Evolutionary conservation across 2,329 filamentous ascomycete genomes (phyloP).

Genomic region (Dactylellina haptotyla): DNA sequence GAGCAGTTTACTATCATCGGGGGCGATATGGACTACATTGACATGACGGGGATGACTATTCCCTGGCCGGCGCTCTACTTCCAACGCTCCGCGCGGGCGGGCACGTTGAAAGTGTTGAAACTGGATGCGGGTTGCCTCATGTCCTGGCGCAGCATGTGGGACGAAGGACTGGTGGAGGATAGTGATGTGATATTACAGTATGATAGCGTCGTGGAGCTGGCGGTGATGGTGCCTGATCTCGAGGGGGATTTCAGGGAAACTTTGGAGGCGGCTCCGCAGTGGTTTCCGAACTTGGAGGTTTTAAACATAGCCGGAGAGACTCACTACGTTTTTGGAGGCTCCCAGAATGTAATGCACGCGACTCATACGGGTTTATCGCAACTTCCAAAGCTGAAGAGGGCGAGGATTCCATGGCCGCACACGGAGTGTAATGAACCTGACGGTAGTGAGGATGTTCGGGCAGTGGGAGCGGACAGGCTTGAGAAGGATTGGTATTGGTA

Average conservation of each 20-base stretch:
- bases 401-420: slow-evolving; percentile 9
- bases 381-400: neutral
- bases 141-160: neutral
- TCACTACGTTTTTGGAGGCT: neutral
- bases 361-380: neutral
- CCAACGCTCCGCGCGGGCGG: neutral
- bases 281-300: neutral
- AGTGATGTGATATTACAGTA: neutral
- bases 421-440: neutral
- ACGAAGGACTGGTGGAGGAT: neutral
- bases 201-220: neutral
- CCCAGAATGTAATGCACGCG: neutral
- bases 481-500: neutral
- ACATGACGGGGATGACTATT: neutral
- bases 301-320: neutral
- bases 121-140: neutral
- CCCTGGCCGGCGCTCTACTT: neutral
- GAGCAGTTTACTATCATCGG: neutral
- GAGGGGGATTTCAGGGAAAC: neutral
- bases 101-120: slow-evolving; percentile 2
- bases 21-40: neutral
- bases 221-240: neutral
- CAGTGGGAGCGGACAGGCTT: neutral
- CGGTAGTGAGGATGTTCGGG: neutral
- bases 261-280: neutral